Percentiles rank a stretch among this genome's conserved stretches.
Evolutionary conservation across 2,329 filamentous ascomycete species (phyloP).

Genomic region (Phaeosphaeria sp.): DNA sequence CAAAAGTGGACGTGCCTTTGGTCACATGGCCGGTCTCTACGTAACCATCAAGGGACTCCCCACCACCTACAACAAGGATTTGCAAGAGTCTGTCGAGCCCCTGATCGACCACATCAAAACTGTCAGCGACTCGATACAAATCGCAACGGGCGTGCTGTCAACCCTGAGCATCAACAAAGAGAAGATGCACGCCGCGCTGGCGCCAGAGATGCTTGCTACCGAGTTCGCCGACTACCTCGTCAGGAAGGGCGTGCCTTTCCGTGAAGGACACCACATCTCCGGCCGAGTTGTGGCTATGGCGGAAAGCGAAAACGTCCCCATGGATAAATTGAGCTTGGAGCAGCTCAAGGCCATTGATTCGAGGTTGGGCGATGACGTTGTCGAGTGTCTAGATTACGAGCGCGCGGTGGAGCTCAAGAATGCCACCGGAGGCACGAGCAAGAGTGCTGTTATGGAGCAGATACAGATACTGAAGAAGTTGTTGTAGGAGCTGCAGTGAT

Average conservation of each 20-base stretch:
- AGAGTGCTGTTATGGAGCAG: conserved; percentile 69
- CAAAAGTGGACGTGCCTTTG: conserved; percentile 77
- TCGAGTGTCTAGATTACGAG: conserved; percentile 78
- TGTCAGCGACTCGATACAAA: conserved; percentile 79
- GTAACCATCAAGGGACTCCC: conserved; percentile 78
- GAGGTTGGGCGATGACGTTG: conserved; percentile 74
- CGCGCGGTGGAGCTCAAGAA: conserved; percentile 80
- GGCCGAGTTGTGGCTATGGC: conserved; percentile 75
- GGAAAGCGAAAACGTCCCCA: conserved; percentile 69
- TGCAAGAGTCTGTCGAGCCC: conserved; percentile 88
- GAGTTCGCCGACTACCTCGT: conserved; percentile 71
- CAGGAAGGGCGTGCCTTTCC: conserved; percentile 74
- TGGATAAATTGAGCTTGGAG: conserved; percentile 72
- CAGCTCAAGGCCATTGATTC: conserved; percentile 72
- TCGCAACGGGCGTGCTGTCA: conserved; percentile 79
- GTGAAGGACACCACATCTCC: conserved; percentile 80
- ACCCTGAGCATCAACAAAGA: conserved; percentile 74
- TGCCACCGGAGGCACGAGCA: conserved; percentile 80
- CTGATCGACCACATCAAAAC: conserved; percentile 86
- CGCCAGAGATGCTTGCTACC: conserved; percentile 82
- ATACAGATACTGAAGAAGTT: conserved; percentile 59
- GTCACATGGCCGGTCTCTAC: conserved; percentile 81
- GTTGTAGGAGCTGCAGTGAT: conserved; percentile 33
- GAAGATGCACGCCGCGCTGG: conserved; percentile 79
- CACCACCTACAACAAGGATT: conserved; percentile 87